Evolutionary conservation across 1,284 basidiomycete species (phyloP), one percentile per base, ranked within the genome.

Genomic region (Marasmius fiardii): DNA sequence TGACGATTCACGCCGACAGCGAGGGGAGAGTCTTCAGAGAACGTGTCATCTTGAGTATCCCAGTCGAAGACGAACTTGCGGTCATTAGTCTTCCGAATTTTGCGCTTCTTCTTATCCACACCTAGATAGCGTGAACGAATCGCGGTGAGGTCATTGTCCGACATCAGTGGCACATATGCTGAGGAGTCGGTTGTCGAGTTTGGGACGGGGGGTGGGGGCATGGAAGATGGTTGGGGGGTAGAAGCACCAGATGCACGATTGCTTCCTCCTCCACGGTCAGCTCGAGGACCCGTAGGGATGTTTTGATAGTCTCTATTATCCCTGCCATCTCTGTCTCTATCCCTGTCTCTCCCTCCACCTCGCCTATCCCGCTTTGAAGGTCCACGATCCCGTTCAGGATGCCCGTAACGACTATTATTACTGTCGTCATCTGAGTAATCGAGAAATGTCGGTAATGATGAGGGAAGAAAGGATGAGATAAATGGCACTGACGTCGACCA

Each of bases 61-160:
- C 96, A 98, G 68, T 98, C 96, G 67, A 99, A 99, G n/a, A 95
- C 89, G 68, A 98, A 94, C 71, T 96, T 96, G 70, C 94, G 90
- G 68, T 95, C 93, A 64, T 90, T 92, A 81, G 92, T 92, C 73
- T 95, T 96, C 55, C 93, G 86, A 63, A 94, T 88, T 72, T 92
- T 92, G 43, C 92, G 88, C 74, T 95, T 95, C 80, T 95, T 95
- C 72, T 88, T 90, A 71, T 91, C 90, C 18, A 90, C 90, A 7
- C 95, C 95, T 21, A 98, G 85, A 69, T 98, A 97, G 31, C 94
- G 84, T 24, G 92, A 90, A 11, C 92, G 86, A 62, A 95, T 88
- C 0, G 88, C 87, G 0, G 76, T 76, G 12, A 95, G 76, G 65
- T 95, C 93, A 47, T 76, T 79, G 52, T 88, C 83, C 2, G 88